Evolutionary conservation across 495 filamentous ascomycete species (phyloP).

Genomic region (Xylaria sp.): DNA sequence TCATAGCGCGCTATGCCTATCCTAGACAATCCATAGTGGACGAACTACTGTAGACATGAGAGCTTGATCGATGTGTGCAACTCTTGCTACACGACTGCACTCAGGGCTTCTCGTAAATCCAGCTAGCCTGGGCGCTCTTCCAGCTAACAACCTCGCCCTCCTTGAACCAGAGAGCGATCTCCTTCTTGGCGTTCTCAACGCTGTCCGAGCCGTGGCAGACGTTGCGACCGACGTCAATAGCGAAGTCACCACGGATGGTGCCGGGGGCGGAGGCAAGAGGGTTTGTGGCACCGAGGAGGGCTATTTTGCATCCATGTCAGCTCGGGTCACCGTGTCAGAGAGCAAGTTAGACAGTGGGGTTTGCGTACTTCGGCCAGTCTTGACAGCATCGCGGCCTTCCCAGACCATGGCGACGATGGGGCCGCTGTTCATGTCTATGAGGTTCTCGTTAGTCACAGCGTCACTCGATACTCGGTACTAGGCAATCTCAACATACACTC

Average conservation of each 20-base stretch:
- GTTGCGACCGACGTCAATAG: constrained; percentile 89
- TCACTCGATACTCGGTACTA: background rate
- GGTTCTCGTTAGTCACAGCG: background rate
- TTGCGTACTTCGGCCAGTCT: constrained; percentile 86
- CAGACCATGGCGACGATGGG: constrained; percentile 99
- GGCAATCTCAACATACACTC: constrained; percentile 64
- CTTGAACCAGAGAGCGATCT: constrained; percentile 98
- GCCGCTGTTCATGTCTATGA: constrained; percentile 93
- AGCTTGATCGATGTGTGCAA: background rate
- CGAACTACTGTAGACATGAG: background rate
- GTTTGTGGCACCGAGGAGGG: constrained; percentile 97
- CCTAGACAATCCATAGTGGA: background rate
- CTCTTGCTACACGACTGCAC: constrained; percentile 6
- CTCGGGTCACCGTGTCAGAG: background rate
- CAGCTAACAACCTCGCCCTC: constrained; percentile 79
- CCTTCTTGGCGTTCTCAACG: constrained; percentile 99
- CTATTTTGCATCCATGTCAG: constrained; percentile 48
- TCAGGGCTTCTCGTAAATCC: constrained; percentile 89
- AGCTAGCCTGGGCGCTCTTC: constrained; percentile 79
- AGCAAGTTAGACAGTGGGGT: background rate
- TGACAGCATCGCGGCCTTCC: constrained; percentile 96
- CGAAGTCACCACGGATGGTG: constrained; percentile 78
- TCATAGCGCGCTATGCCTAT: background rate
- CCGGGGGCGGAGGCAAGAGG: constrained; percentile 90
- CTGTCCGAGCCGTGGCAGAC: constrained; percentile 99